Evolutionary conservation across 2,329 filamentous ascomycete genomes (phyloP).

Genomic region (Fusarium illudens): DNA sequence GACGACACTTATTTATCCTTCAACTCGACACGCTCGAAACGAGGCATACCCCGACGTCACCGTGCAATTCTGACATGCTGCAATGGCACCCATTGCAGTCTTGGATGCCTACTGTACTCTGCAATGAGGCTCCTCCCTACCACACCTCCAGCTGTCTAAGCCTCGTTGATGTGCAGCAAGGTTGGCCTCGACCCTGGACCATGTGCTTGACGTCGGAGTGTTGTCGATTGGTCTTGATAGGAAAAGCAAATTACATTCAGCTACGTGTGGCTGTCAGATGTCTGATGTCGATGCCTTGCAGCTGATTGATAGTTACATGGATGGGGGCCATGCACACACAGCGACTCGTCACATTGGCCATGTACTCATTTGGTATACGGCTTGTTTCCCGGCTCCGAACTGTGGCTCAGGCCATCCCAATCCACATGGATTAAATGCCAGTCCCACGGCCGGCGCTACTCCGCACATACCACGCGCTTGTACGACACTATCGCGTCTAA

Average conservation of each 20-base stretch:
- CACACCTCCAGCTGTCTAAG: background rate
- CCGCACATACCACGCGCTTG: background rate
- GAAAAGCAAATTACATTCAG: constrained; percentile 19
- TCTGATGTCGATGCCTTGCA: constrained; percentile 11
- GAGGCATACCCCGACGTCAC: background rate
- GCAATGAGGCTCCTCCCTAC: constrained; percentile 8
- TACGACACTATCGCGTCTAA: background rate
- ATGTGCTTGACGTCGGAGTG: background rate
- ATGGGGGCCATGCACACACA: background rate
- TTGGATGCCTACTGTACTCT: background rate
- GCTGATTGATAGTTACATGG: background rate
- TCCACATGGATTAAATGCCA: background rate
- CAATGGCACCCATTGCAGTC: background rate
- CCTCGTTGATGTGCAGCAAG: background rate
- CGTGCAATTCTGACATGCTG: background rate
- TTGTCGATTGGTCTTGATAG: background rate
- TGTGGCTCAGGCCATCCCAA: background rate
- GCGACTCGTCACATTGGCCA: constrained; percentile 13
- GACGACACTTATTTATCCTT: constrained; percentile 19
- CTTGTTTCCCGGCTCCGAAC: background rate
- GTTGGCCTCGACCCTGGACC: background rate
- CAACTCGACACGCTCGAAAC: background rate
- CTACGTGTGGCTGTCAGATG: constrained; percentile 2
- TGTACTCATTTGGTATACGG: background rate
- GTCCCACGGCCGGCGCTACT: background rate